phyloP scores from a whole-genome alignment of 352 stramenopile genomes.

The Peronospora belbahrii region DNA sequence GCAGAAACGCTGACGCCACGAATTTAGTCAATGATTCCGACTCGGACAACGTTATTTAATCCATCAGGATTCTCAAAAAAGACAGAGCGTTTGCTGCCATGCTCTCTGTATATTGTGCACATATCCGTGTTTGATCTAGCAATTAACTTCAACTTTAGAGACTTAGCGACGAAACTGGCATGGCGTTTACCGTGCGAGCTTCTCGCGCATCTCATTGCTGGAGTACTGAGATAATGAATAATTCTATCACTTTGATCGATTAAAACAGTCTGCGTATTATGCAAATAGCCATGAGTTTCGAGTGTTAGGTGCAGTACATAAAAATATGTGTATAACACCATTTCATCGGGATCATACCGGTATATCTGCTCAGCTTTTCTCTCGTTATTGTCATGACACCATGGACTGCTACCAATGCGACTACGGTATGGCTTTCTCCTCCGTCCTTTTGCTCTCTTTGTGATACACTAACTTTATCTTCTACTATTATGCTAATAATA shows the following conservation, averaged over 20 bases:
- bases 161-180: constrained; percentile 8
- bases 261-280: too few species aligned
- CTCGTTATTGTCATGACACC: constrained; percentile 15
- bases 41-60: constrained; percentile 51
- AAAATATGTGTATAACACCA: too few species aligned
- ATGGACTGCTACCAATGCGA: constrained; percentile 4
- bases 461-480: not conserved
- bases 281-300: too few species aligned
- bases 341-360: too few species aligned
- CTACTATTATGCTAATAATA: too few species aligned
- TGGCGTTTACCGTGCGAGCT: constrained; percentile 13
- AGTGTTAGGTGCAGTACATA: too few species aligned
- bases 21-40: constrained; percentile 31
- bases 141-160: constrained; percentile 12
- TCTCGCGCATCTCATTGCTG: constrained; percentile 31
- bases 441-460: not conserved
- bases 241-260: too few species aligned
- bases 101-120: constrained; percentile 27
- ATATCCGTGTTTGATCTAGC: constrained; percentile 19
- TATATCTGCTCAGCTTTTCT: too few species aligned
- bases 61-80: not conserved
- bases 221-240: constrained; percentile 21
- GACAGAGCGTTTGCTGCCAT: not conserved
- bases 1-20: constrained; percentile 13
- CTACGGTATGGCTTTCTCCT: constrained; percentile 10